Conservation (phyloP, 164 flowering plant species). For the Vitis vinifera region ASM3070453v1 NC_081817.1:3278501-3279000, state of each 20-base stretch:
- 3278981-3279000: too few relatives aligned
- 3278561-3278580: neutral
- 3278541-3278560: too few relatives aligned
- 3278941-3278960: slow-evolving; percentile 70
- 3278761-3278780: neutral
- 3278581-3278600: too few relatives aligned
- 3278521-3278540: neutral
- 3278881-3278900: slow-evolving; percentile 98
- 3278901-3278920: slow-evolving; percentile 97
- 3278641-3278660: neutral
- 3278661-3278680: neutral
- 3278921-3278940: slow-evolving; percentile 94
- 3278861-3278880: slow-evolving; percentile 99
- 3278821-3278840: neutral
- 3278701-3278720: slow-evolving; percentile 95
- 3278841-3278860: slow-evolving; percentile 87
- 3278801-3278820: neutral
- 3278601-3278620: too few relatives aligned
- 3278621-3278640: too few relatives aligned
- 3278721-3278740: slow-evolving; percentile 85
- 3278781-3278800: neutral
- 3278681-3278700: slow-evolving; percentile 67
- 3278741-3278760: slow-evolving; percentile 98
- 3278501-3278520: slow-evolving; percentile 88
- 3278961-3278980: neutral